Base-by-base conservation (phyloP, 2,329 filamentous ascomycete species). In the Fusarium piperis region DNA sequence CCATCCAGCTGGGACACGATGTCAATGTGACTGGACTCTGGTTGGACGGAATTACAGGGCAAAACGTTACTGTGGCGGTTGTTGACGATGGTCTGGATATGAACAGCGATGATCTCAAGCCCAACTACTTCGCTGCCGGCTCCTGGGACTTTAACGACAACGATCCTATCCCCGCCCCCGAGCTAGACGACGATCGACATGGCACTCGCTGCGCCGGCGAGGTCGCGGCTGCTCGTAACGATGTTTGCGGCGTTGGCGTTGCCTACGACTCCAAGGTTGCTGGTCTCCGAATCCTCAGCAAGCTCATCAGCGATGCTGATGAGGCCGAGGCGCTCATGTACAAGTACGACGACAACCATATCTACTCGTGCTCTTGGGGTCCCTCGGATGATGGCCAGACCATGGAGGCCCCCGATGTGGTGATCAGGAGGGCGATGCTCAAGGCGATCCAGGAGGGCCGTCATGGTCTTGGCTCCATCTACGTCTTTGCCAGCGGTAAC, bases 341-440 rank as follows among this genome's bases (percentile, higher is more conserved):
- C 83, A 93, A 92, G 69, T 96, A 90, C 77, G 91, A 98, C 77
- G 86, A 95, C 68, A 99, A 98, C 79, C 90, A 98, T 67, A 98
- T 99, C 65, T 99, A 98, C 83, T 99, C 96, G 1, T 99, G 96
- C 84, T 99, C 96, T 0, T 99, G 96, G 96, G 96, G 96, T 1
- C 96, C 96, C 10, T 94, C 94, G 0, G 96, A 99, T 77, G 95
- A 98, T 79, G 96, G 96, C 51, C 87, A 87, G 67, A 94, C 94
- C 26, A 99, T 99, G 96, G 95, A 98, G 75, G 94, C 91, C 0
- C 96, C 96, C 0, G 94, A 94, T 6, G 89, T 97, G 60, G 85
- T 99, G 20, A 98, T 99, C 77, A 90, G 92, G 74, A 90, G 91
- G 73, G 95, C 96, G 30, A 97, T 99, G 91, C 86, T 98, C 57